Evolutionary conservation across 169 alveolate genomes (phyloP).

Genomic region (Eimeria brunetti): DNA sequence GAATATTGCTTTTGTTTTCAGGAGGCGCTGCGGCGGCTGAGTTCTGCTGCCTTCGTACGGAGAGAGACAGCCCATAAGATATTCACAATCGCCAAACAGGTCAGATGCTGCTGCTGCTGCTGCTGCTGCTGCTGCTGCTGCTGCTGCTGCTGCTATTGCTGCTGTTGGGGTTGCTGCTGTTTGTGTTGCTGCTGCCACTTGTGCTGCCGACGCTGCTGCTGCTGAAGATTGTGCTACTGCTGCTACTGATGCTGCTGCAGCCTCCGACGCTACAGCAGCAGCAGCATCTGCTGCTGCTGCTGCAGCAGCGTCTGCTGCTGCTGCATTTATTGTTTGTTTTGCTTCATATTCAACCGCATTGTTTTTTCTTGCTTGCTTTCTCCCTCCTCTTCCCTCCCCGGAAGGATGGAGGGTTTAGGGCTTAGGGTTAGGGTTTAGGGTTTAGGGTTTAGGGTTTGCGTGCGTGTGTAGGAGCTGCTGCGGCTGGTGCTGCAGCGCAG

Average conservation of each 20-base stretch:
- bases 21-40: conserved; percentile 44
- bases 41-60: conserved; percentile 40
- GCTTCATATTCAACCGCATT: not conserved
- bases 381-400: not conserved
- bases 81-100: conserved; percentile 11
- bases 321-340: not conserved
- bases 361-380: not conserved
- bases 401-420: not conserved
- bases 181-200: conserved; percentile 13
- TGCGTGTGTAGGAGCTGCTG: conserved; percentile 26
- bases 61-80: conserved; percentile 1
- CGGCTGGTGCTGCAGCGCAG: conserved; percentile 50
- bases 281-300: not conserved
- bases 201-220: not conserved
- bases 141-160: conserved; percentile 45
- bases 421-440: conserved; percentile 16
- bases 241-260: not conserved
- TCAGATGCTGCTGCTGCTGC: conserved; percentile 1
- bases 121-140: conserved; percentile 32
- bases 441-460: conserved; percentile 21
- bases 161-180: conserved; percentile 3
- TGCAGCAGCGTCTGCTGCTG: not conserved
- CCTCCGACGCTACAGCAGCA: not conserved
- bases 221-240: not conserved
- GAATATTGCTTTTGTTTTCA: not conserved